phyloP scores from a whole-genome alignment of 73 alveolate genomes.

The Stentor coeruleus region DNA sequence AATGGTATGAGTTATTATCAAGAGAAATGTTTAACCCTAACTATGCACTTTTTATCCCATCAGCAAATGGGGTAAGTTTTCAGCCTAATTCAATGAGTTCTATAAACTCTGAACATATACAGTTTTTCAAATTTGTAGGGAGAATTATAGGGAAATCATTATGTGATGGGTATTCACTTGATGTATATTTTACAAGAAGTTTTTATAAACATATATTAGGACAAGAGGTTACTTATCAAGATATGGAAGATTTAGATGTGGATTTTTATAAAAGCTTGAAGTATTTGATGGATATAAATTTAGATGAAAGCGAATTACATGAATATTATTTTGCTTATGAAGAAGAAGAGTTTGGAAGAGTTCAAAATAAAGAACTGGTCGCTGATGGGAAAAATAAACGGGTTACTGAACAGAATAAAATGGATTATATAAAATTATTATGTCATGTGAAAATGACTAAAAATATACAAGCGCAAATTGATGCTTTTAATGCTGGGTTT shows the following conservation, averaged over 20 bases:
- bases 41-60: slow-evolving; percentile 75
- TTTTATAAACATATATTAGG: slow-evolving; percentile 97
- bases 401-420: slow-evolving; percentile 79
- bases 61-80: slow-evolving; percentile 74
- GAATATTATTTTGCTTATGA: too few species aligned
- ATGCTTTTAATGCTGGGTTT: slow-evolving; percentile 87
- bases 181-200: slow-evolving; percentile 93
- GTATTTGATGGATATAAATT: slow-evolving; percentile 78
- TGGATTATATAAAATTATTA: too few species aligned
- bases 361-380: slow-evolving; percentile 71
- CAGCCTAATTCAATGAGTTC: slow-evolving; percentile 29
- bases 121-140: slow-evolving; percentile 97
- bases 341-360: slow-evolving; percentile 81
- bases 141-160: slow-evolving; percentile 95
- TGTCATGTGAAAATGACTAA: slow-evolving; percentile 51
- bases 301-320: too few species aligned
- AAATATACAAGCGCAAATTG: slow-evolving; percentile 53
- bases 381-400: slow-evolving; percentile 79
- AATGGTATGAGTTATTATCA: slow-evolving; percentile 96
- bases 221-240: slow-evolving; percentile 77
- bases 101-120: slow-evolving; percentile 80
- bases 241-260: slow-evolving; percentile 97
- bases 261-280: slow-evolving; percentile 84
- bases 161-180: slow-evolving; percentile 32
- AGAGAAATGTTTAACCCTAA: slow-evolving; percentile 98